Evolutionary conservation across 805 yeast species (phyloP).

Genomic region (Saturnispora saitoi): DNA sequence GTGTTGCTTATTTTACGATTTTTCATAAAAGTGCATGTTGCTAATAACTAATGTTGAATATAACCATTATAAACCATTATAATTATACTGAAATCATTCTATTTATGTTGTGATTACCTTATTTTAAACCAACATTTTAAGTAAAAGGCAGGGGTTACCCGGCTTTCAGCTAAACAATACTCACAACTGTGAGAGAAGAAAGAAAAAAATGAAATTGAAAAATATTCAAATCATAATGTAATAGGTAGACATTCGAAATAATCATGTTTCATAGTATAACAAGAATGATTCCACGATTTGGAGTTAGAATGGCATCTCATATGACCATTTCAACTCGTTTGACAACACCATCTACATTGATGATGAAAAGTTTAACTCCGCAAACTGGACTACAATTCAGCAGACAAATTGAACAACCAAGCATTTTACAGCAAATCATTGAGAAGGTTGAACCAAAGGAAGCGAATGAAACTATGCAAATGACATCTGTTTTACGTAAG

Average conservation of each 20-base stretch:
- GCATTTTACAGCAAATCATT: conserved; percentile 1
- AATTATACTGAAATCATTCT: too few relatives aligned
- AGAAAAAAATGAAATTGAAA: neutral
- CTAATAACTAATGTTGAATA: too few relatives aligned
- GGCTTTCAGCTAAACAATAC: neutral
- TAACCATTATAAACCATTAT: too few relatives aligned
- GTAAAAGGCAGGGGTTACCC: neutral
- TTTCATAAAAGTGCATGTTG: too few relatives aligned
- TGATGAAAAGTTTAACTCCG: neutral
- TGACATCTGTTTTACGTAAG: conserved; percentile 71
- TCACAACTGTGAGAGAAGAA: too few relatives aligned
- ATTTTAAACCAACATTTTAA: neutral
- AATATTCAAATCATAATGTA: neutral
- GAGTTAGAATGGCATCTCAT: conserved; percentile 12
- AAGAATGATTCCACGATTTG: conserved; percentile 7
- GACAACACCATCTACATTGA: neutral
- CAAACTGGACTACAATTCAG: conserved; percentile 4
- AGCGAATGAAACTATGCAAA: conserved; percentile 22
- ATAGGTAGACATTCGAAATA: neutral
- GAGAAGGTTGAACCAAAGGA: neutral
- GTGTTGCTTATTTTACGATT: too few relatives aligned
- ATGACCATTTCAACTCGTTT: conserved; percentile 1
- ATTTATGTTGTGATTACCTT: too few relatives aligned
- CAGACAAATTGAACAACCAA: neutral
- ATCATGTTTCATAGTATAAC: conserved; percentile 5